phyloP scores from a whole-genome alignment of 345 rosid species.

The Firmiana major region DNA sequence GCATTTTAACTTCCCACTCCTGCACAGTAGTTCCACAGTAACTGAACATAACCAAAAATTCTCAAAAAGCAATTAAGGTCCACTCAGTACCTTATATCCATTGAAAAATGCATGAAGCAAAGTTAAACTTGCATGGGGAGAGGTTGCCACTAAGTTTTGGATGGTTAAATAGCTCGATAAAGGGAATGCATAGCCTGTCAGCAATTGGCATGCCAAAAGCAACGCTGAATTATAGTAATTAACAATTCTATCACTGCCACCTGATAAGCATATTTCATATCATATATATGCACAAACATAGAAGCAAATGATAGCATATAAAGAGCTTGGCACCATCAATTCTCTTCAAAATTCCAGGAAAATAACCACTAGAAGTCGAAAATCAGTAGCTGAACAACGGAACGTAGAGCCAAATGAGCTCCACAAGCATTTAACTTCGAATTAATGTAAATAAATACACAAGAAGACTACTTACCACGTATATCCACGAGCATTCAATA shows the following conservation, averaged over 20 bases:
- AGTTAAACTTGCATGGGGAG: conserved; percentile 2
- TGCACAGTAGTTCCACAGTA: not conserved
- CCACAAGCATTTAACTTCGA: conserved; percentile 19
- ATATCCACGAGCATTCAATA: conserved; percentile 25
- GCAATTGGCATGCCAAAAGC: not conserved
- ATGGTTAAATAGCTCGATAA: not conserved
- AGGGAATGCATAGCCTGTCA: not conserved
- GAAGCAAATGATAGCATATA: conserved; percentile 3
- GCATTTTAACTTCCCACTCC: not conserved
- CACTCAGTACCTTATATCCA: not conserved
- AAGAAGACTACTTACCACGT: conserved; percentile 7
- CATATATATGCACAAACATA: not conserved
- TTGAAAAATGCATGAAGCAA: not conserved
- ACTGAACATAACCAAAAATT: not conserved
- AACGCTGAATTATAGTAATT: conserved; percentile 2
- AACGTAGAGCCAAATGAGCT: conserved; percentile 9
- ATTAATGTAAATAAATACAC: conserved; percentile 15
- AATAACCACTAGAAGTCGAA: conserved; percentile 12
- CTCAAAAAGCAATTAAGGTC: not conserved
- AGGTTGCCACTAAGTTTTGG: not conserved
- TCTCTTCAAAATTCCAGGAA: conserved; percentile 4
- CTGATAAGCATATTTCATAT: not conserved
- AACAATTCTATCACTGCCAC: conserved; percentile 7
- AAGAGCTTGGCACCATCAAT: conserved; percentile 6
- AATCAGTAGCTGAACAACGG: conserved; percentile 24